Percentiles rank a stretch among this genome's conserved stretches.
Evolutionary conservation across 2,329 filamentous ascomycete genomes (phyloP).

Genomic region (Talaromyces sp.): DNA sequence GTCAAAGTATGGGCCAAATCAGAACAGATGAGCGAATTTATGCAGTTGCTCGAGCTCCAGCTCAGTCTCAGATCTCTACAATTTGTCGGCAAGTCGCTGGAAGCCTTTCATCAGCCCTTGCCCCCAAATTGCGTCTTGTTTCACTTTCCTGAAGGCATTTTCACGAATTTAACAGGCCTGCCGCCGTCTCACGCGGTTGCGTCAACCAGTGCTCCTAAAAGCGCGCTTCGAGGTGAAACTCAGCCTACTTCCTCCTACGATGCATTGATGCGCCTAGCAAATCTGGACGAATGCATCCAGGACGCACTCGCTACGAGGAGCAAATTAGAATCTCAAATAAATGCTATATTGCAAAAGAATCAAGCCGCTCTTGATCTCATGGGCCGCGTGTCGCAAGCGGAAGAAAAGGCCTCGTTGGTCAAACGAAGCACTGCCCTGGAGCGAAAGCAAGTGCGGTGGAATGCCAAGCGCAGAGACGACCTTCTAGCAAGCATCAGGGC

Average conservation of each 20-base stretch:
- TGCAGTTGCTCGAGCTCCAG: conserved; percentile 66
- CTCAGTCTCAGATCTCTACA: conserved; percentile 68
- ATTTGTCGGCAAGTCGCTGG: conserved; percentile 64
- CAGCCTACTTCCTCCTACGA: conserved; percentile 77
- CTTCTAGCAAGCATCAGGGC: conserved; percentile 60
- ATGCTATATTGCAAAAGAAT: conserved; percentile 40
- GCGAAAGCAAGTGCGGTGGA: conserved; percentile 58
- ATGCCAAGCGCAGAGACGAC: conserved; percentile 59
- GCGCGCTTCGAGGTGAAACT: conserved; percentile 41
- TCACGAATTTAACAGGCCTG: conserved; percentile 67
- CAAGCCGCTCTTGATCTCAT: conserved; percentile 23
- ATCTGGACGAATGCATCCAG: conserved; percentile 83
- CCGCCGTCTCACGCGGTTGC: conserved; percentile 37
- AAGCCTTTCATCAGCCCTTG: conserved; percentile 63
- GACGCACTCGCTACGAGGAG: conserved; percentile 76
- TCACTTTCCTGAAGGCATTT: conserved; percentile 79
- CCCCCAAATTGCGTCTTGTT: conserved; percentile 79
- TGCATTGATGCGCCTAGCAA: conserved; percentile 78
- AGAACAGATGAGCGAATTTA: conserved; percentile 47
- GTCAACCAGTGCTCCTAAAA: conserved; percentile 21
- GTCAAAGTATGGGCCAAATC: conserved; percentile 69
- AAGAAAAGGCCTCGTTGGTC: conserved; percentile 35
- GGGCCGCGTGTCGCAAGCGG: conserved; percentile 30
- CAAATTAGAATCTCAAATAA: conserved; percentile 71
- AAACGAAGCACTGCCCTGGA: conserved; percentile 55